phyloP scores from a whole-genome alignment of 257 asterid genomes.

The Handroanthus guayacan region DNA sequence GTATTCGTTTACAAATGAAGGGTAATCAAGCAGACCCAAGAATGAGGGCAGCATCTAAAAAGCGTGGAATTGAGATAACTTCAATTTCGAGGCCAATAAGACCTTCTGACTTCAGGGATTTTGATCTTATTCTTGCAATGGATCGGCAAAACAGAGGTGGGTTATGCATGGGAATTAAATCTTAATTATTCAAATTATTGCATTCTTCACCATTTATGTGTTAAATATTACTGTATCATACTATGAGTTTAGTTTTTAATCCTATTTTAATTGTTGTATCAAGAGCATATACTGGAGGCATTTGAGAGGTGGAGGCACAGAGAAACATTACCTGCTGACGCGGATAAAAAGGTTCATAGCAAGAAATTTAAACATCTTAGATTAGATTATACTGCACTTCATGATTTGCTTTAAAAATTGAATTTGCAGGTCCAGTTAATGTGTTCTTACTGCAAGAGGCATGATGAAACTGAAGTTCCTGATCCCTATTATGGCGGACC shows the following conservation, averaged over 20 bases:
- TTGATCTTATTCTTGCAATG: constrained; percentile 96
- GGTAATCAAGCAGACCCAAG: constrained; percentile 93
- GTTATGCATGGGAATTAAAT: not conserved
- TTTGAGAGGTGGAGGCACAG: constrained; percentile 81
- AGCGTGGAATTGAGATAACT: constrained; percentile 88
- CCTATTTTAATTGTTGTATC: constrained; percentile 6
- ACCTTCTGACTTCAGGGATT: constrained; percentile 84
- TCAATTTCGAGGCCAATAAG: constrained; percentile 73
- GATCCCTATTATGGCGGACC: constrained; percentile 94
- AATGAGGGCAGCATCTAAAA: constrained; percentile 88
- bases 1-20: constrained; percentile 41
- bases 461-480: constrained; percentile 76
- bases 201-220: not conserved
- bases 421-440: constrained; percentile 62
- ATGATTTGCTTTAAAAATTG: constrained; percentile 1
- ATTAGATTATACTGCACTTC: not conserved
- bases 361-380: not conserved
- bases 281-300: constrained; percentile 68
- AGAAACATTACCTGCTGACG: constrained; percentile 63
- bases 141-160: constrained; percentile 87
- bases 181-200: not conserved
- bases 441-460: constrained; percentile 85
- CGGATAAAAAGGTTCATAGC: constrained; percentile 62
- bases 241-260: too few species aligned
- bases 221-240: too few species aligned